Percentiles rank a stretch among this genome's conserved stretches.
phyloP scores from a whole-genome alignment of 1,284 basidiomycete species.

The Earliella scabrosa region DNA sequence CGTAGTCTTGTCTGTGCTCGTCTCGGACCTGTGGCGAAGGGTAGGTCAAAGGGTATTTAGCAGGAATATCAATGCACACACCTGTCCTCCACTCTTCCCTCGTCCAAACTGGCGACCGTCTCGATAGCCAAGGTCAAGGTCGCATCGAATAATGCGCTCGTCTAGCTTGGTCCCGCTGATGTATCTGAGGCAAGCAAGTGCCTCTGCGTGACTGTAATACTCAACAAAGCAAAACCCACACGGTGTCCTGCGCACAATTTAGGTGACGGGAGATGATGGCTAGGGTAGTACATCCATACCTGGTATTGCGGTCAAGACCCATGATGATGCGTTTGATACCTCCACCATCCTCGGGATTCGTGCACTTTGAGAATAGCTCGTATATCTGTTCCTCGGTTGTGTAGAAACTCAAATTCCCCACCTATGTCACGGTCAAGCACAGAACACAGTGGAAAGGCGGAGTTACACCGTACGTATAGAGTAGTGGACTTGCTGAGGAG shows the following conservation, averaged over 20 bases:
- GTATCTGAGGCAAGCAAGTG: conserved; percentile 91
- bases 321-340: conserved; percentile 99
- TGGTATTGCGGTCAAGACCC: conserved; percentile 96
- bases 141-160: conserved; percentile 97
- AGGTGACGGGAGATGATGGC: neutral
- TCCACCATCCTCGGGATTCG: conserved; percentile 88
- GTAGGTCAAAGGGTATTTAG: neutral
- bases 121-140: conserved; percentile 97
- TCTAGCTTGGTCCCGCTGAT: conserved; percentile 99
- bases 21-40: conserved; percentile 75
- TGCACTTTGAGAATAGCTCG: conserved; percentile 94
- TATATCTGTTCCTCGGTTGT: conserved; percentile 99
- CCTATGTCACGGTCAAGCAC: conserved; percentile 47
- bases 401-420: conserved; percentile 97
- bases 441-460: neutral
- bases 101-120: conserved; percentile 98
- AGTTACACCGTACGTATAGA: conserved; percentile 63
- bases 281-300: conserved; percentile 57
- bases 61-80: conserved; percentile 33
- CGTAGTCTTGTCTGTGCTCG: conserved; percentile 97
- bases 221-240: conserved; percentile 99
- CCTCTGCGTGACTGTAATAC: conserved; percentile 96
- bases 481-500: conserved; percentile 75
- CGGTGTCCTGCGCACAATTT: conserved; percentile 71
- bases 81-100: conserved; percentile 96